Evolutionary conservation across 2,329 filamentous ascomycete genomes (phyloP), one percentile per base, ranked within the genome.

Genomic region (Penicillium nordicum): DNA sequence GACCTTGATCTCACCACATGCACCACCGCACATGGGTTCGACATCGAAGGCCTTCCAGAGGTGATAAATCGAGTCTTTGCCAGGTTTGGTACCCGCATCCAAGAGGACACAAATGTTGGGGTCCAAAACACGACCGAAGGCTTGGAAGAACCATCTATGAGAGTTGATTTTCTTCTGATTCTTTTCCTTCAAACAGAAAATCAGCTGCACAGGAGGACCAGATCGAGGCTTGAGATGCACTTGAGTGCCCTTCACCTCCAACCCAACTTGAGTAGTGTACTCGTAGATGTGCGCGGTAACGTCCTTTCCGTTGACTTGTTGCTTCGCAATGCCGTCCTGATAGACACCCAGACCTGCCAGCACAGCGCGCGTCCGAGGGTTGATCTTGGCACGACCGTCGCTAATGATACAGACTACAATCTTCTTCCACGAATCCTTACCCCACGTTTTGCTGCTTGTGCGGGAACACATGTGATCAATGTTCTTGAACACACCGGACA

Each of bases 111-210:
- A 97, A 65, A 99, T 96, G 69, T 97, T 97, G 38, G 94, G 94
- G 61, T 97, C 88, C 43, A 99, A 78, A 3, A 97, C 89, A 23
- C 87, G 85, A 32, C 94, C 94, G 72, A 99, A 99, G 0, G 93
- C 94, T 66, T 95, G 89, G 82, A 99, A 99, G 79, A 99, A 97
- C 94, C 94, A 99, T 72, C 94, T 83, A 74, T 99, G 94, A 0
- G 94, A 97, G 73, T 99, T 99, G 84, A 99, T 99, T 82, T 99
- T 99, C 81, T 99, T 99, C 79, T 97, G 92, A 72, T 99, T 99
- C 84, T 97, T 97, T 72, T 99, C 94, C 80, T 99, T 99, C 59
- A 99, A 76, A 74, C 94, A 99, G 80, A 99, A 99, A 5, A 99
- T 84, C 79, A 99, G 88, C 78, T 99, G 94, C 2, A 99, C 90